Percentiles rank a stretch among this genome's conserved stretches.
These are phyloP conservation scores for Scytalidium sp. DNA, from an alignment of 2,329 filamentous ascomycete species.

Conservation along the genomic window DNA sequence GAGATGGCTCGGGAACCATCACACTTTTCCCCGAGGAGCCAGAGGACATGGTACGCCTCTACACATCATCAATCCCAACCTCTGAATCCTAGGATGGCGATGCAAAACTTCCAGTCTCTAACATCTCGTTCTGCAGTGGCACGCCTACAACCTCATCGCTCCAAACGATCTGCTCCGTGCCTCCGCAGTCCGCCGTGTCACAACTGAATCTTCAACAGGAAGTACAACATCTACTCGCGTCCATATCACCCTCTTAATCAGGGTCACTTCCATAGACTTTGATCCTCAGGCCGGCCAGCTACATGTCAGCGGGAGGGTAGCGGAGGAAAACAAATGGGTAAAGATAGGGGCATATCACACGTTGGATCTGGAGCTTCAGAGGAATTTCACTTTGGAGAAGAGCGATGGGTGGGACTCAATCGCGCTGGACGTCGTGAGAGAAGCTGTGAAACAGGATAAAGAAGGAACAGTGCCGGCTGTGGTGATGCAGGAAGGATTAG, in stretches of 20 bases:
- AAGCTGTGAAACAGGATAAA: slow-evolving; percentile 75
- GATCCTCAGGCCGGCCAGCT: slow-evolving; percentile 66
- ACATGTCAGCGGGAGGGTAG: slow-evolving; percentile 64
- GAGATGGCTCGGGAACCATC: slow-evolving; percentile 62
- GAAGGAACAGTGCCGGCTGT: slow-evolving; percentile 84
- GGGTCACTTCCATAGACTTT: slow-evolving; percentile 65
- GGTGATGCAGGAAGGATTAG: slow-evolving; percentile 86
- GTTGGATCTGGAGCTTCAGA: slow-evolving; percentile 80
- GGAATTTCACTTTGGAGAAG: slow-evolving; percentile 88
- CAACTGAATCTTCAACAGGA: slow-evolving; percentile 55
- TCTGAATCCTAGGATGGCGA: background rate
- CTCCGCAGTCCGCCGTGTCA: slow-evolving; percentile 63
- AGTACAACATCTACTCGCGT: slow-evolving; percentile 61
- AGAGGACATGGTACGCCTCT: slow-evolving; percentile 64
- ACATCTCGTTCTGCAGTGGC: slow-evolving; percentile 53
- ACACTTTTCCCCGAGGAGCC: slow-evolving; percentile 69
- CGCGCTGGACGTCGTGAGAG: slow-evolving; percentile 71
- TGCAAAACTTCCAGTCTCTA: slow-evolving; percentile 1
- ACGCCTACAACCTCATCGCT: slow-evolving; percentile 71
- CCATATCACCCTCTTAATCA: slow-evolving; percentile 61
- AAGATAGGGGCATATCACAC: slow-evolving; percentile 68
- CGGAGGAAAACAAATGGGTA: slow-evolving; percentile 64
- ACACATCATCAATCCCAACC: background rate
- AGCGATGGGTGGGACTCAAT: slow-evolving; percentile 86
- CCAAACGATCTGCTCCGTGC: slow-evolving; percentile 62